Conservation (phyloP, 192 early-diverging fungal genomes). For the Geranomyces variabilis region DNA sequence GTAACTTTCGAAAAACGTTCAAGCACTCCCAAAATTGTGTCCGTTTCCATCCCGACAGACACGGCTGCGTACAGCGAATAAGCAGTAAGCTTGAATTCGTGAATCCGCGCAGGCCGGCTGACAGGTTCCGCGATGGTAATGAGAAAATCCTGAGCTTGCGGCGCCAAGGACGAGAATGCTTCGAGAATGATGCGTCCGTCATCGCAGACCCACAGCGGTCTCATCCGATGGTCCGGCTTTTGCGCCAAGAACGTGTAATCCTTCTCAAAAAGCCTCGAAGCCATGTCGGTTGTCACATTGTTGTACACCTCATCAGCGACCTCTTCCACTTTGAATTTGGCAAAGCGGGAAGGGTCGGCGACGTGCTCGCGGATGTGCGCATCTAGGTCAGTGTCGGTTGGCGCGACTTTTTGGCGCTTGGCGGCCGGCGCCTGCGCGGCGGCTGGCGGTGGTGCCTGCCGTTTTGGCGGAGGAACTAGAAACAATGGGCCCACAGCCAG, state of each 20-base stretch:
- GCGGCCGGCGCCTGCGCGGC: background rate
- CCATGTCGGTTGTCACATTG: slow-evolving; percentile 8
- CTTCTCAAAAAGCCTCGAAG: slow-evolving; percentile 12
- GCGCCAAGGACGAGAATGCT: slow-evolving; percentile 91
- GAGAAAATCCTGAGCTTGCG: slow-evolving; percentile 94
- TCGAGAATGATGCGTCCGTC: slow-evolving; percentile 92
- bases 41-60: slow-evolving; percentile 93
- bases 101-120: slow-evolving; percentile 60
- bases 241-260: slow-evolving; percentile 53
- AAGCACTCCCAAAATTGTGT: slow-evolving; percentile 88
- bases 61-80: slow-evolving; percentile 98
- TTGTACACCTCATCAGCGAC: background rate
- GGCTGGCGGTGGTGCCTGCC: too few species aligned
- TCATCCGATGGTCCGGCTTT: slow-evolving; percentile 80
- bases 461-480: too few species aligned
- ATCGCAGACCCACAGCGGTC: slow-evolving; percentile 92
- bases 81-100: slow-evolving; percentile 95
- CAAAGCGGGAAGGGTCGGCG: slow-evolving; percentile 27
- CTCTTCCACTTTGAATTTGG: slow-evolving; percentile 23
- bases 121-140: slow-evolving; percentile 96
- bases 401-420: slow-evolving; percentile 9
- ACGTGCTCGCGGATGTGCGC: slow-evolving; percentile 25
- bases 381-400: background rate
- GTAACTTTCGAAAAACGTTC: slow-evolving; percentile 74
- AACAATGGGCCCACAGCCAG: too few species aligned